Evolutionary conservation across 1,139 yeast species (phyloP).

Genomic region (Geotrichum citri-aurantii): DNA sequence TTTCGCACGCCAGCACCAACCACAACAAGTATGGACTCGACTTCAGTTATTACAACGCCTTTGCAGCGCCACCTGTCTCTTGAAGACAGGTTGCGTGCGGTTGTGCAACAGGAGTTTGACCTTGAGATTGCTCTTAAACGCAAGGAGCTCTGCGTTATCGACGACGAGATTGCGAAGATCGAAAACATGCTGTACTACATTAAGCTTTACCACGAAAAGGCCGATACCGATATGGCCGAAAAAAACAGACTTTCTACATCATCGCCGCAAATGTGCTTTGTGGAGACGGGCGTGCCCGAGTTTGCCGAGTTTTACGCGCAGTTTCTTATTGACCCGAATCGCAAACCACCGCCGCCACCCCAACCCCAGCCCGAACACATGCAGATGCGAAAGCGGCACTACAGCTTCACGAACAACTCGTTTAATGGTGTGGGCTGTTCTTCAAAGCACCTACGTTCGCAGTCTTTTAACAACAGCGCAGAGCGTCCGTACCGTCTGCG

Average conservation of each 20-base stretch:
- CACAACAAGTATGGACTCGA: not conserved
- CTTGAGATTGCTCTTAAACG: constrained; percentile 67
- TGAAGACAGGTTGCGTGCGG: constrained; percentile 10
- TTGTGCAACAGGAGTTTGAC: constrained; percentile 49
- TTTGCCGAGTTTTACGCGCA: constrained; percentile 46
- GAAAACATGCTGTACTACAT: constrained; percentile 49
- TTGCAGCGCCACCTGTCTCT: not conserved
- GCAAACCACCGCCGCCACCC: constrained; percentile 6
- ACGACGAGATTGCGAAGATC: constrained; percentile 58
- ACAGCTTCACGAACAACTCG: not conserved
- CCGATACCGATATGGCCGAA: constrained; percentile 9
- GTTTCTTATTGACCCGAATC: constrained; percentile 21
- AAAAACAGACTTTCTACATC: not conserved
- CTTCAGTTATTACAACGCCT: not conserved
- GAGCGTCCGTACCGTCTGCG: not conserved
- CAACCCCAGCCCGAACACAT: not conserved
- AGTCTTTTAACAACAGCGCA: not conserved
- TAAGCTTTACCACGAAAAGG: constrained; percentile 26
- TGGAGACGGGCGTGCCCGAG: constrained; percentile 44
- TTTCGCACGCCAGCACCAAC: not conserved
- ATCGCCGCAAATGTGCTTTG: not conserved
- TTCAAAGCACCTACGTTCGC: not conserved
- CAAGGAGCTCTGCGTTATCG: constrained; percentile 53
- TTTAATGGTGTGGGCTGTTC: not conserved
- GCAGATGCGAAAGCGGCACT: constrained; percentile 4